Percentiles rank a stretch among this genome's conserved stretches.
Evolutionary conservation across 2,329 filamentous ascomycete genomes (phyloP).

Genomic region (Cordyceps javanica): DNA sequence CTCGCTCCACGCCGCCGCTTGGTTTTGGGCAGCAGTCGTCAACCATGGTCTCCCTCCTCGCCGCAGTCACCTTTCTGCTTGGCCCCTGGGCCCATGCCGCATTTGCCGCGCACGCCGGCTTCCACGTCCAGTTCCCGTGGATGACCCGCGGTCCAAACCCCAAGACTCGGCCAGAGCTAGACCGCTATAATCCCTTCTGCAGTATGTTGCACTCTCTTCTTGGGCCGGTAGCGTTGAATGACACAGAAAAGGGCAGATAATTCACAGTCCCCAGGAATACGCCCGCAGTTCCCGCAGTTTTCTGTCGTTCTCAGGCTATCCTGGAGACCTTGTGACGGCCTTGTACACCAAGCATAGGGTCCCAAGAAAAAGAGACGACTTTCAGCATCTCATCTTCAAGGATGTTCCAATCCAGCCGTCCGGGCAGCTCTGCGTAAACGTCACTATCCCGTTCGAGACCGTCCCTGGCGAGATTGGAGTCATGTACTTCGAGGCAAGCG

Average conservation of each 20-base stretch:
- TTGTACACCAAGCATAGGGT: not conserved
- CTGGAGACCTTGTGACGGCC: not conserved
- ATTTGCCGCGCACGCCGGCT: not conserved
- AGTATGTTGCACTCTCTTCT: not conserved
- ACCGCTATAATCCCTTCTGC: not conserved
- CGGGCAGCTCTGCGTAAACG: slow-evolving; percentile 4
- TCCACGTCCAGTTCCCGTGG: slow-evolving; percentile 8
- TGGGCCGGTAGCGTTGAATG: not conserved
- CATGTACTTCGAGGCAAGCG: slow-evolving; percentile 3
- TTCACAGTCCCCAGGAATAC: not conserved
- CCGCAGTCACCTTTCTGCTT: not conserved
- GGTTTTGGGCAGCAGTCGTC: not conserved
- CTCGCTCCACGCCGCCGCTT: not conserved
- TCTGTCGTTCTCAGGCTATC: slow-evolving; percentile 3
- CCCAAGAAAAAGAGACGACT: not conserved
- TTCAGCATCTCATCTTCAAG: not conserved
- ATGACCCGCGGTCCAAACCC: not conserved
- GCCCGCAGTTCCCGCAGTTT: slow-evolving; percentile 1
- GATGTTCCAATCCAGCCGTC: not conserved
- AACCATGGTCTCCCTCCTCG: not conserved
- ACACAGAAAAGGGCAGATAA: not conserved
- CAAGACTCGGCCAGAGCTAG: not conserved
- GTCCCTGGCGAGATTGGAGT: not conserved
- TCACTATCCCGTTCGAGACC: not conserved
- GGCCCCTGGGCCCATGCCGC: not conserved